These are phyloP conservation scores for Alternaria burnsii DNA, from an alignment of 2,329 filamentous ascomycete genomes.

Conservation along the genomic window DNA sequence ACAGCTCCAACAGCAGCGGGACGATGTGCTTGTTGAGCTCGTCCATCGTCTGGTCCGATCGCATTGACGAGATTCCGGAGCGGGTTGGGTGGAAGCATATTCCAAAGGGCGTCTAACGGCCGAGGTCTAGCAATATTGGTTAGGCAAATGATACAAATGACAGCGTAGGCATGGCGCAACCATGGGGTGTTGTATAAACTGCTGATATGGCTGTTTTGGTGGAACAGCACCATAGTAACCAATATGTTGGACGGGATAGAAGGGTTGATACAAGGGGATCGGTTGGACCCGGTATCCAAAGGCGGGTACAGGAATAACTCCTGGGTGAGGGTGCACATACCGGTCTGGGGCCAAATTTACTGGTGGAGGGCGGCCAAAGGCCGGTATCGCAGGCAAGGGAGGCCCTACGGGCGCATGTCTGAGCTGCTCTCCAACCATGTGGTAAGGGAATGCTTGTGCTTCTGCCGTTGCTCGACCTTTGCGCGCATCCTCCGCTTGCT, in stretches of 20 bases:
- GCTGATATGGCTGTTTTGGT: constrained; percentile 11
- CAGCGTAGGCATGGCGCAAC: constrained; percentile 13
- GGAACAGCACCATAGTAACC: constrained; percentile 4
- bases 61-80: neutral
- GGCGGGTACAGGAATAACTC: neutral
- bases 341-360: constrained; percentile 7
- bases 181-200: constrained; percentile 1
- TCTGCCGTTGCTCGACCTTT: constrained; percentile 23
- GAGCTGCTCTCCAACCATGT: constrained; percentile 33
- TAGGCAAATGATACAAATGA: constrained; percentile 17
- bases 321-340: constrained; percentile 22
- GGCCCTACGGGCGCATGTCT: constrained; percentile 8
- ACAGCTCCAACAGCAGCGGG: neutral
- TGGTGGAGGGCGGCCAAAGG: constrained; percentile 1
- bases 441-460: constrained; percentile 29
- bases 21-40: neutral
- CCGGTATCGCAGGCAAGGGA: neutral
- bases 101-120: neutral
- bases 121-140: constrained; percentile 18
- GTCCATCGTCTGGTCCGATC: neutral
- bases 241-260: constrained; percentile 5
- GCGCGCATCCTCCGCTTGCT: constrained; percentile 41
- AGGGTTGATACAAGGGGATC: constrained; percentile 5
- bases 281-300: constrained; percentile 4
- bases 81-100: constrained; percentile 4